Conservation (phyloP, 805 yeast genomes). For the Kuraishia cidri region DNA sequence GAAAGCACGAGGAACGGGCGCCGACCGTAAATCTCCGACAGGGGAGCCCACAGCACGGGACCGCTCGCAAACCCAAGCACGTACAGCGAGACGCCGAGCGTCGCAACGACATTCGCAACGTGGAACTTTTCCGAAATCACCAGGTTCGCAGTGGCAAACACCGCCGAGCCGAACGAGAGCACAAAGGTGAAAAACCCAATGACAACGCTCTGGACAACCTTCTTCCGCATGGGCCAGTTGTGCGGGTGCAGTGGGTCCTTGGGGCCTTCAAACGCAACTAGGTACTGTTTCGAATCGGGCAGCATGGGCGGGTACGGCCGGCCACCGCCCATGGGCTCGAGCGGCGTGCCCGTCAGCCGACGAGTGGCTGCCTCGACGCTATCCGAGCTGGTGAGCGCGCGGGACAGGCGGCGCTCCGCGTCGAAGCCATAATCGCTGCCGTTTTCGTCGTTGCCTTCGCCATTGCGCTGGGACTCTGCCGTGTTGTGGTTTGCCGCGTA, state of each 20-base stretch:
- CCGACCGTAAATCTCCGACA: slow-evolving; percentile 75
- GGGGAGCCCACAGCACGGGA: slow-evolving; percentile 85
- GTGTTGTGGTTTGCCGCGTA: too few species aligned
- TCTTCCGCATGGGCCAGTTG: slow-evolving; percentile 54
- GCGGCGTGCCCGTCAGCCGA: too few species aligned
- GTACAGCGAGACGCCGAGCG: slow-evolving; percentile 69
- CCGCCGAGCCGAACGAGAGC: slow-evolving; percentile 76
- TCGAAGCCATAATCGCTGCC: too few species aligned
- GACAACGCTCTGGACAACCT: slow-evolving; percentile 28
- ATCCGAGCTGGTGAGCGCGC: too few species aligned
- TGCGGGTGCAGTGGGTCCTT: slow-evolving; percentile 76
- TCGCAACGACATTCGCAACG: slow-evolving; percentile 60
- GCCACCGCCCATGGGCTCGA: slow-evolving; percentile 60
- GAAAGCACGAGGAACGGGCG: slow-evolving; percentile 49
- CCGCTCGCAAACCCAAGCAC: slow-evolving; percentile 92
- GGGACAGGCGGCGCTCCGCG: too few species aligned
- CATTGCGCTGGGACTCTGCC: too few species aligned
- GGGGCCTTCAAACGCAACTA: slow-evolving; percentile 70
- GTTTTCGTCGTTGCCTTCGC: too few species aligned
- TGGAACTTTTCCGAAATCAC: slow-evolving; percentile 41
- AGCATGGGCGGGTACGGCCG: slow-evolving; percentile 55
- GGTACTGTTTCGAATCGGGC: slow-evolving; percentile 44
- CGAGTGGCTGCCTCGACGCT: too few species aligned
- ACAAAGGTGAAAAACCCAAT: slow-evolving; percentile 39
- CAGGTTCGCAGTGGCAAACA: slow-evolving; percentile 56